Evolutionary conservation across 257 asterid species (phyloP).

Genomic region (Verbascum thapsus): DNA sequence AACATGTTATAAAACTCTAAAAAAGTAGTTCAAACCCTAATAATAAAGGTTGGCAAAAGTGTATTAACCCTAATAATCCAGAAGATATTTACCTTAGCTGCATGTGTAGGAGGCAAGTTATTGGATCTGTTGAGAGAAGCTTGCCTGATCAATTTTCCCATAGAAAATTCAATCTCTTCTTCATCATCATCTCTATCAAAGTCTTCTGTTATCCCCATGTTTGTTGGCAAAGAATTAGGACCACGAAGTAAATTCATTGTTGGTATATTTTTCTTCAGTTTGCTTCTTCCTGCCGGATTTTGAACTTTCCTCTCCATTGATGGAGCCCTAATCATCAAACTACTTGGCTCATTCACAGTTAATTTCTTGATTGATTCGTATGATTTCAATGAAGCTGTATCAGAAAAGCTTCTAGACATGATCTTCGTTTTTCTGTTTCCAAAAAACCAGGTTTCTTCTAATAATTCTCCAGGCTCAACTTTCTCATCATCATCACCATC

Average conservation of each 20-base stretch:
- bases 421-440: background rate
- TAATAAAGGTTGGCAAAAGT: no score
- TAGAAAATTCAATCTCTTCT: slow-evolving; percentile 50
- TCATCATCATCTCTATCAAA: slow-evolving; percentile 40
- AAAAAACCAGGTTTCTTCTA: background rate
- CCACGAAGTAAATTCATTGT: slow-evolving; percentile 34
- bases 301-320: slow-evolving; percentile 33
- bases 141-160: slow-evolving; percentile 59
- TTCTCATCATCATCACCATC: no score
- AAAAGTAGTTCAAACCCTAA: no score
- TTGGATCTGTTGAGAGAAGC: slow-evolving; percentile 44
- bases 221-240: slow-evolving; percentile 42
- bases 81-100: slow-evolving; percentile 45
- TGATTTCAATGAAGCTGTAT: background rate
- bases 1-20: no score
- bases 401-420: no score
- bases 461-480: background rate
- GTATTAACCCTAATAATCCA: no score
- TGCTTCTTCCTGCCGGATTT: no score
- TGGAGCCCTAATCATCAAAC: slow-evolving; percentile 37
- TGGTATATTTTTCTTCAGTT: slow-evolving; percentile 1
- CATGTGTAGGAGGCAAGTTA: slow-evolving; percentile 28
- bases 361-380: slow-evolving; percentile 15
- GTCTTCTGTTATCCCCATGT: slow-evolving; percentile 3
- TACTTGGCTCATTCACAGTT: background rate